Evolutionary conservation across 2,329 filamentous ascomycete genomes (phyloP).

Genomic region (Pyrenophora teres): DNA sequence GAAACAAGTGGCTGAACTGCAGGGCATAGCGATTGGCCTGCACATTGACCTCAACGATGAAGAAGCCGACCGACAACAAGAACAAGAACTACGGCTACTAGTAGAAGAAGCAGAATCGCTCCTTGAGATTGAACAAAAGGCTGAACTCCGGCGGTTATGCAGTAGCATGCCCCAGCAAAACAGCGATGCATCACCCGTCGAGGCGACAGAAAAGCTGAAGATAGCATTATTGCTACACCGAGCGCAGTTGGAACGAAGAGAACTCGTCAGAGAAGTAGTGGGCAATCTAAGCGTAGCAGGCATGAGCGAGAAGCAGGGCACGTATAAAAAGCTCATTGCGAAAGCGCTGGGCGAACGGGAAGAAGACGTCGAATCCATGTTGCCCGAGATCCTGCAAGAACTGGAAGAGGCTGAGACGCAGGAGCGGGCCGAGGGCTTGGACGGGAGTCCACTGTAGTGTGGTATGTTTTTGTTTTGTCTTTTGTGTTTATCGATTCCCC

Average conservation of each 20-base stretch:
- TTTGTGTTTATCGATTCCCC: slow-evolving; percentile 3
- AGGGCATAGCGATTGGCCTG: slow-evolving; percentile 35
- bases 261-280: slow-evolving; percentile 70
- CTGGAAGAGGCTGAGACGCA: slow-evolving; percentile 54
- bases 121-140: slow-evolving; percentile 52
- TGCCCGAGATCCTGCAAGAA: slow-evolving; percentile 56
- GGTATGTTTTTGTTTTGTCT: not conserved
- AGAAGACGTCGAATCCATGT: slow-evolving; percentile 68
- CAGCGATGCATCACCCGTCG: slow-evolving; percentile 41
- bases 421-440: slow-evolving; percentile 43
- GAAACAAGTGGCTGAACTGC: slow-evolving; percentile 63
- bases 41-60: slow-evolving; percentile 45
- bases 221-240: slow-evolving; percentile 63
- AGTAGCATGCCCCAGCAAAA: slow-evolving; percentile 24
- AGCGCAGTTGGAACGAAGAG: slow-evolving; percentile 63
- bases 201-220: slow-evolving; percentile 58
- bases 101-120: slow-evolving; percentile 50
- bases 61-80: slow-evolving; percentile 42
- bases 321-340: slow-evolving; percentile 71
- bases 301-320: slow-evolving; percentile 72
- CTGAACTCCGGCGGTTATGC: slow-evolving; percentile 44
- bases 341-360: slow-evolving; percentile 71
- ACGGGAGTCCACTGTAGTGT: slow-evolving; percentile 37
- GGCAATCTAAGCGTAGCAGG: slow-evolving; percentile 70
- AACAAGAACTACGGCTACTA: slow-evolving; percentile 45